These are phyloP conservation scores for Fragaria vesca DNA, from an alignment of 306 rosid genomes.

Conservation along the genomic window DNA sequence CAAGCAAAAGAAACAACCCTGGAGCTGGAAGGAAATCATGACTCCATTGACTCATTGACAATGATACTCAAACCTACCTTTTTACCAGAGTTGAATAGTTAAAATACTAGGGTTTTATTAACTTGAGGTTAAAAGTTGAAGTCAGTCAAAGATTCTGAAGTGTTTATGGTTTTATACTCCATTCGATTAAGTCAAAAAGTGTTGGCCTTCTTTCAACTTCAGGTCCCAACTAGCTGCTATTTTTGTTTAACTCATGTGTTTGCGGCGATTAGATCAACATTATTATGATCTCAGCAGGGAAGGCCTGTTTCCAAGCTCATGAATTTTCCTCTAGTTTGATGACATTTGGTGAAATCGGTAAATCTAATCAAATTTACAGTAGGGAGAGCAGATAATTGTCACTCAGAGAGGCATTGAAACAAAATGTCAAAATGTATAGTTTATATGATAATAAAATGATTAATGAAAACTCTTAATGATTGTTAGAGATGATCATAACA, in stretches of 20 bases:
- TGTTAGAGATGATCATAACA: background rate
- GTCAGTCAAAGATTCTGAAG: background rate
- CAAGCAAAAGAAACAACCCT: background rate
- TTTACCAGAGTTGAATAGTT: background rate
- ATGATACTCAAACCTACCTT: background rate
- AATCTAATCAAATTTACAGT: background rate
- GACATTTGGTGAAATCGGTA: background rate
- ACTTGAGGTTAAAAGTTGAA: background rate
- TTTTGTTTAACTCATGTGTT: background rate
- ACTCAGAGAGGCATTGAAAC: background rate
- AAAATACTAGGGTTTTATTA: background rate
- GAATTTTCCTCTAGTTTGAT: background rate
- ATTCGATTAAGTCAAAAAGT: background rate
- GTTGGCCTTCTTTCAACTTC: background rate
- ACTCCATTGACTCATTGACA: background rate
- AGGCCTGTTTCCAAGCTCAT: slow-evolving; percentile 9
- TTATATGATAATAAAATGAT: background rate
- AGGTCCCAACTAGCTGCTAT: background rate
- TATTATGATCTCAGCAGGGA: background rate
- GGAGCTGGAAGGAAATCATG: background rate
- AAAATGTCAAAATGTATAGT: background rate
- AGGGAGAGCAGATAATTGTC: background rate
- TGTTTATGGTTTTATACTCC: background rate
- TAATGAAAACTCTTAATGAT: background rate
- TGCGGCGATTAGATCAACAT: background rate